A percentile compares a stretch with the other conserved stretches of the same genome.
These are phyloP conservation scores for Solanum tarijense DNA, from an alignment of 257 asterid species.

Conservation along the genomic window DNA sequence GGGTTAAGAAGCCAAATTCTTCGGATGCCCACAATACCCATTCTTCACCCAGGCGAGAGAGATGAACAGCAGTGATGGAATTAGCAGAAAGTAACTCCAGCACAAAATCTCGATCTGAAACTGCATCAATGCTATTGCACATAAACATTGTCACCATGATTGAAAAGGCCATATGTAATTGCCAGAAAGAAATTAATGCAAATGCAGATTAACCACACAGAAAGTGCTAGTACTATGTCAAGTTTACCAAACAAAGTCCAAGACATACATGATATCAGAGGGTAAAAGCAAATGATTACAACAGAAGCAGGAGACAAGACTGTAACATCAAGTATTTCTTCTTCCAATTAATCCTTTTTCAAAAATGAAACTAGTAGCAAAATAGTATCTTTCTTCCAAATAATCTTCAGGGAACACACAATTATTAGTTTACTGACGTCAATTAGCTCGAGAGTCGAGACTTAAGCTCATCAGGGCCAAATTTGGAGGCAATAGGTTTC, in stretches of 20 bases:
- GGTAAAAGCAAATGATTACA: not conserved
- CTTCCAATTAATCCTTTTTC: not conserved
- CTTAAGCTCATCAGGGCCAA: not conserved
- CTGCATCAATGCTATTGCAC: conserved; percentile 96
- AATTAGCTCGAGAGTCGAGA: not conserved
- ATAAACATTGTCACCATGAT: conserved; percentile 22
- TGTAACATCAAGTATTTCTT: not conserved
- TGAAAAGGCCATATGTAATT: not conserved
- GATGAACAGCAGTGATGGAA: conserved; percentile 81
- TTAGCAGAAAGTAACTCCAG: conserved; percentile 85
- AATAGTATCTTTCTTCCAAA: not conserved
- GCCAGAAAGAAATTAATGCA: not conserved
- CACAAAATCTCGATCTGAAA: conserved; percentile 96
- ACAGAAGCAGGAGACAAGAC: not conserved
- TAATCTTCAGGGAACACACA: not conserved
- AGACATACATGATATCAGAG: not conserved
- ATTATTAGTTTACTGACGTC: not conserved
- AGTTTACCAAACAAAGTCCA: not conserved
- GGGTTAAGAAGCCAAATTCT: conserved; percentile 87
- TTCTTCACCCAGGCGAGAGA: conserved; percentile 98
- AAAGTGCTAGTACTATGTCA: not conserved
- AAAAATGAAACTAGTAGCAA: not conserved
- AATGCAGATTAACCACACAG: not conserved
- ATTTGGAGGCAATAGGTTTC: not conserved
- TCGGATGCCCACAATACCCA: conserved; percentile 99